Evolutionary conservation across 73 alveolate species (phyloP).

Genomic region (Durusdinium trenchii): DNA sequence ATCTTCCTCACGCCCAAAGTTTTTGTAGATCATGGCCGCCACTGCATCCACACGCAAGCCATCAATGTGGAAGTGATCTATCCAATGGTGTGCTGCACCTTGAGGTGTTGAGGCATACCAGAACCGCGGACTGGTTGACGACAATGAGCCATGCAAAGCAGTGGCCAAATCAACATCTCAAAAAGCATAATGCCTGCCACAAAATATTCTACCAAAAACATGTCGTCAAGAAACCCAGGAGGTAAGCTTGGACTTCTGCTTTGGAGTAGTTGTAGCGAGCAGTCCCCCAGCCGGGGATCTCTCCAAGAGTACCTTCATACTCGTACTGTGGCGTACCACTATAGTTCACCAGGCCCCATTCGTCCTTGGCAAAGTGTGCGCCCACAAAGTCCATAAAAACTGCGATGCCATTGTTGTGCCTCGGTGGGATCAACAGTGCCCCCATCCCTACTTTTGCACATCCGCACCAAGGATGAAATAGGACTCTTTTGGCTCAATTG

Average conservation of each 20-base stretch:
- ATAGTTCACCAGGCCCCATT: constrained; percentile 74
- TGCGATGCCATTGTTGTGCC: constrained; percentile 86
- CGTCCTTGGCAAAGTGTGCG: constrained; percentile 94
- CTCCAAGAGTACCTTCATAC: constrained; percentile 67
- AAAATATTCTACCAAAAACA: too few species aligned
- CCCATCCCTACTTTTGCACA: not conserved
- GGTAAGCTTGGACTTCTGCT: constrained; percentile 79
- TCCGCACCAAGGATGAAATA: not conserved
- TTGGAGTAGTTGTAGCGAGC: constrained; percentile 92
- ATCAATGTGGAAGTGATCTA: constrained; percentile 89
- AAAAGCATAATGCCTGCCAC: not conserved
- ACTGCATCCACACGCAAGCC: constrained; percentile 94
- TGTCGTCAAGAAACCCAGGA: constrained; percentile 31
- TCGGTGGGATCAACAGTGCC: not conserved
- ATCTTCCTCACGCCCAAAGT: constrained; percentile 87
- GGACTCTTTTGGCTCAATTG: not conserved
- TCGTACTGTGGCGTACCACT: constrained; percentile 91
- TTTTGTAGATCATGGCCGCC: constrained; percentile 81
- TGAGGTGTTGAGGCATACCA: not conserved
- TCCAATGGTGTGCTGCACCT: constrained; percentile 95
- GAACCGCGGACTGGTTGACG: too few species aligned
- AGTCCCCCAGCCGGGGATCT: constrained; percentile 93
- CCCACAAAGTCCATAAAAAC: constrained; percentile 93
- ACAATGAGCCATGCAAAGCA: not conserved
- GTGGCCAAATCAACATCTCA: not conserved